Evolutionary conservation across 257 asterid species (phyloP).

Genomic region (Solanum boliviense): DNA sequence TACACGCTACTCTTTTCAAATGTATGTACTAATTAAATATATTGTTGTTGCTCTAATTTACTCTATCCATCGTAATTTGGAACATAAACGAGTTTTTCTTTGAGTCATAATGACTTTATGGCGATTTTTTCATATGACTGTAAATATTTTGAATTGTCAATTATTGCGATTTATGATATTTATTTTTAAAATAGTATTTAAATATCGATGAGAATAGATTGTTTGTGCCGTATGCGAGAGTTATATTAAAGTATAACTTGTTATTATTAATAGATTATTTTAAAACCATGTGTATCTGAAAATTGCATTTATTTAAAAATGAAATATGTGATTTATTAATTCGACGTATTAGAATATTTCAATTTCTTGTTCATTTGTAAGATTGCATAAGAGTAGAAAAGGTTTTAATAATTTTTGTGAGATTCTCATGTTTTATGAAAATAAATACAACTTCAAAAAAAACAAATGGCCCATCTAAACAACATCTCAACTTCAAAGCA

Average conservation of each 20-base stretch:
- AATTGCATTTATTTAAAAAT: neutral
- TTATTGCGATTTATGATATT: neutral
- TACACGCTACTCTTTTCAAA: neutral
- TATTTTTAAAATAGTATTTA: neutral
- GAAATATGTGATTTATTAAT: neutral
- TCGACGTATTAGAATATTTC: neutral
- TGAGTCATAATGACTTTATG: neutral
- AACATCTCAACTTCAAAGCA: neutral
- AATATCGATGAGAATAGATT: neutral
- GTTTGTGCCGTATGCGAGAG: accelerated
- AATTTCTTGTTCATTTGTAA: neutral
- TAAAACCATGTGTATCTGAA: too few species aligned
- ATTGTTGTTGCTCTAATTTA: neutral
- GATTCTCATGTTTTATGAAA: neutral
- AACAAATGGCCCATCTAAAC: accelerated
- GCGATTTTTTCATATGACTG: accelerated
- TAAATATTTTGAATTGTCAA: neutral
- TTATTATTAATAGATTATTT: too few species aligned
- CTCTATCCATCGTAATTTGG: neutral
- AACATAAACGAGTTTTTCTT: neutral
- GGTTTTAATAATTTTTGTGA: too few species aligned
- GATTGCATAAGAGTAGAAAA: neutral
- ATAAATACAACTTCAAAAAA: too few species aligned
- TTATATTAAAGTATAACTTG: neutral
- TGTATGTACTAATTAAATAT: neutral